Evolutionary conservation across 1,284 basidiomycete genomes (phyloP), one percentile per base, ranked within the genome.

Genomic region (Trametes polyzona): DNA sequence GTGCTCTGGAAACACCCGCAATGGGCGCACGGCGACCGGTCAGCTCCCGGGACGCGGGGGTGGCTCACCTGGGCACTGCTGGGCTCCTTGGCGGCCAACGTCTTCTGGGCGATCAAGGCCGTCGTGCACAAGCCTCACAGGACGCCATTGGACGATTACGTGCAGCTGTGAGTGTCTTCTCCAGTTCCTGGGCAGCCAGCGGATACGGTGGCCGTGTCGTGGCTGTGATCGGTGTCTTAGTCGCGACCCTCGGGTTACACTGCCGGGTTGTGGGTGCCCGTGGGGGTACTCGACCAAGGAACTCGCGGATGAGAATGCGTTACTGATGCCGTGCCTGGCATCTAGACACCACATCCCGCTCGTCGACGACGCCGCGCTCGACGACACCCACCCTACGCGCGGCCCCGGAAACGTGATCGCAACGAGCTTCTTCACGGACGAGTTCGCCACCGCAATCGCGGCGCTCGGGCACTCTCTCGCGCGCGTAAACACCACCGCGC

Each of bases 381-480:
- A 27, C 24, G 52, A 55, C 41, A 37, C 41, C n/a, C 26, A 52
- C 14, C 58, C 61, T 3, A 12, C 54, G 2, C 26, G 47, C 36
- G 42, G 42, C 12, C 41, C 49, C 44, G 60, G 68, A 8, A 74
- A 75, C 39, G 76, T 77, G 1, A 67, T 80, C 39, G 75, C 78
- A 0, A 74, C 76, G 6, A 69, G 76, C 6, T 70, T 81, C 17
- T 79, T 78, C 63, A 74, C 74, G 21, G 75, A 81, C 62, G 65
- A 71, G 6, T 80, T 72, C 58, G 72, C 74, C 11, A 69, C 76
- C 32, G 75, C 75, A 3, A 71, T 76, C n/a, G 74, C 76, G 1
- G 74, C 76, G 9, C 72, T 81, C 12, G 78, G 76, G 4, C 71
- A 79, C 59, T 79, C 78, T 1, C 57, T 78, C 11, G 65, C 62